Base-by-base conservation (phyloP, 2,329 filamentous ascomycete genomes). In the Aspergillus piperis region DNA sequence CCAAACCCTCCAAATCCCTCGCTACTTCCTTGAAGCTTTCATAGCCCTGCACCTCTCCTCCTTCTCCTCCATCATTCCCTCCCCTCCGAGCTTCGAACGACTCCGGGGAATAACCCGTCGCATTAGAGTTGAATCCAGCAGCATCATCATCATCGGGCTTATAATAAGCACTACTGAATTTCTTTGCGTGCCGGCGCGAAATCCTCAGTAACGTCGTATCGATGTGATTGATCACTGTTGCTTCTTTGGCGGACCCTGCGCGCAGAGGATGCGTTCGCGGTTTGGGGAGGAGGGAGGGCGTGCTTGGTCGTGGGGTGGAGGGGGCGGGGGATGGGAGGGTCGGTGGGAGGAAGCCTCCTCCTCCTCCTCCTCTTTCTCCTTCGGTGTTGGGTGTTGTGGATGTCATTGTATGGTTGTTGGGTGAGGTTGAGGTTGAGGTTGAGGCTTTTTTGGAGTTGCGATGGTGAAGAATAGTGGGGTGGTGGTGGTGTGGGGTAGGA, bases 1-100 rank as follows among this genome's bases (percentile, higher is more conserved):
- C 78, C 11, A 96, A 73, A 5, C 83, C 82, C 58, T 93, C 90
- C 0, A 96, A 75, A 70, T 96, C 92, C 59, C 80, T 84, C 57
- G 86, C 91, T 4, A 92, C 84, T 70, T 93, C 88, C 53, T 80
- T 81, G 73, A 94, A 90, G 54, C 77, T 85, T 57, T 80, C 78
- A 64, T 88, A 89, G 1, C 84, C 85, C 36, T 76, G 73, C 4
- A 78, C 78, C 10, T 71, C 71, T 10, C 71, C 71, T 3, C 71
- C 71, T 3, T 19, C 10, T 11, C 41, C 23, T 8, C 15, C 6
- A 23, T 23, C 21, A 23, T 23, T 27, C 27, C 27, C 27, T 30
- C 27, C 27, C 17, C n/a, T 13, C 8, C 17, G 30, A 17, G 8
- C 2, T 30, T 2, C 6, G n/a, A 11, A 27, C 27, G 38, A 21